Conservation (phyloP, 768 basidiomycete species). For the Macrocybe gigantea region DNA sequence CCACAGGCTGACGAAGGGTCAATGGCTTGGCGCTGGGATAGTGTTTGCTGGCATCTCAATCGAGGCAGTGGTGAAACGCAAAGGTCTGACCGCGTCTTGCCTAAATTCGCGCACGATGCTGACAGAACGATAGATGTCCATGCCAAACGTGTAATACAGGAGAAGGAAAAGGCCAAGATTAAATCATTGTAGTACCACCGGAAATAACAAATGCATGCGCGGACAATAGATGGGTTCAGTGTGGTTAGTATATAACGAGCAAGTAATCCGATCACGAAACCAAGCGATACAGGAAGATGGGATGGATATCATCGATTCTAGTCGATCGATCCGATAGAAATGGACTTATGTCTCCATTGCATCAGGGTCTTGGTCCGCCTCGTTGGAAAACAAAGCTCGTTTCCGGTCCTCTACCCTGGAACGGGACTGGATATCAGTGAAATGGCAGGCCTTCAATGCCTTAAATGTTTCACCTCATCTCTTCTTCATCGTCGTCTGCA, state of each 20-base stretch:
- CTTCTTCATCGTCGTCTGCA: constrained; percentile 63
- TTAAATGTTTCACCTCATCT: constrained; percentile 16
- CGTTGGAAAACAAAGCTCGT: constrained; percentile 33
- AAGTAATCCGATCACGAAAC: not conserved
- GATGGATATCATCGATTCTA: not conserved
- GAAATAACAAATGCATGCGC: constrained; percentile 1
- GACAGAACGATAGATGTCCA: constrained; percentile 54
- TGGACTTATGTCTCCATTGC: constrained; percentile 43
- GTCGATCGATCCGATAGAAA: not conserved
- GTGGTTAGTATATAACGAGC: constrained; percentile 1
- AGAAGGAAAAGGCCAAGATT: constrained; percentile 80
- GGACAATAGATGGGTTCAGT: not conserved
- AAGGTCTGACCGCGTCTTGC: constrained; percentile 44
- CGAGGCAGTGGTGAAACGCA: constrained; percentile 87
- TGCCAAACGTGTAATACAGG: constrained; percentile 71
- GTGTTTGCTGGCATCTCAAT: constrained; percentile 96
- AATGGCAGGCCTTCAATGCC: not conserved
- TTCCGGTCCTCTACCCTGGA: constrained; percentile 42
- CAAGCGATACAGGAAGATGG: not conserved
- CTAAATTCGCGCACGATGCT: constrained; percentile 7
- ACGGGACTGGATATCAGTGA: not conserved
- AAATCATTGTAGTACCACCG: constrained; percentile 55
- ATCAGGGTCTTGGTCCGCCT: constrained; percentile 30
- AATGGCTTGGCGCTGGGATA: constrained; percentile 88
- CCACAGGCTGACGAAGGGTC: constrained; percentile 76